Evolutionary conservation across 2,329 filamentous ascomycete genomes (phyloP).

Genomic region (Helminthosporium solani): DNA sequence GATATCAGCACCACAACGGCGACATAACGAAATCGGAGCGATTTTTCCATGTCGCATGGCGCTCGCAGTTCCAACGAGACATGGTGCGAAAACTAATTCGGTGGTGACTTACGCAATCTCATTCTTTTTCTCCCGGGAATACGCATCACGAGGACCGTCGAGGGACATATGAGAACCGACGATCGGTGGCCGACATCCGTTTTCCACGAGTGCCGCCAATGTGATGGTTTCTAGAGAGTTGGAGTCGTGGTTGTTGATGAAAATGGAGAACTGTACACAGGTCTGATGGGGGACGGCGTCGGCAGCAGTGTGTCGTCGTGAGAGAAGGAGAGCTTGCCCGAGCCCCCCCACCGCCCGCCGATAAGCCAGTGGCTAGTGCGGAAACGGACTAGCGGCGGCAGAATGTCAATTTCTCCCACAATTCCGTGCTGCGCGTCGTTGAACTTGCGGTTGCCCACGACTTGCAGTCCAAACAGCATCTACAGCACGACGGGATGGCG

Average conservation of each 20-base stretch:
- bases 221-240: conserved; percentile 38
- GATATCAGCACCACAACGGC: conserved; percentile 42
- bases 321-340: conserved; percentile 19
- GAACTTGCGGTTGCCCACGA: conserved; percentile 3
- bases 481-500: conserved; percentile 26
- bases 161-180: conserved; percentile 50
- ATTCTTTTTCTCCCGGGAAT: conserved; percentile 43
- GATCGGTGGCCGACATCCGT: conserved; percentile 50
- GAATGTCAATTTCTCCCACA: conserved; percentile 15
- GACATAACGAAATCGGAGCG: conserved; percentile 41
- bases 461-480: conserved; percentile 11
- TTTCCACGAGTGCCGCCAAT: conserved; percentile 46
- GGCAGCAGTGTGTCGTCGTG: conserved; percentile 16
- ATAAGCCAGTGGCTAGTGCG: conserved; percentile 28
- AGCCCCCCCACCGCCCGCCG: conserved; percentile 19
- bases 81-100: conserved; percentile 35
- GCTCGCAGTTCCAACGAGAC: conserved; percentile 22
- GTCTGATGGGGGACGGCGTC: conserved; percentile 28
- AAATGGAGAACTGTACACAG: conserved; percentile 30
- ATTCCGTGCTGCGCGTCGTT: conserved; percentile 17
- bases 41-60: conserved; percentile 44
- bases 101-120: conserved; percentile 47
- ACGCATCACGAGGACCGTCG: conserved; percentile 46
- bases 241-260: conserved; percentile 37
- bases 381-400: conserved; percentile 19